These are phyloP conservation scores for Isochrysis galbana DNA, from an alignment of 78 protist species.

Conservation along the genomic window DNA sequence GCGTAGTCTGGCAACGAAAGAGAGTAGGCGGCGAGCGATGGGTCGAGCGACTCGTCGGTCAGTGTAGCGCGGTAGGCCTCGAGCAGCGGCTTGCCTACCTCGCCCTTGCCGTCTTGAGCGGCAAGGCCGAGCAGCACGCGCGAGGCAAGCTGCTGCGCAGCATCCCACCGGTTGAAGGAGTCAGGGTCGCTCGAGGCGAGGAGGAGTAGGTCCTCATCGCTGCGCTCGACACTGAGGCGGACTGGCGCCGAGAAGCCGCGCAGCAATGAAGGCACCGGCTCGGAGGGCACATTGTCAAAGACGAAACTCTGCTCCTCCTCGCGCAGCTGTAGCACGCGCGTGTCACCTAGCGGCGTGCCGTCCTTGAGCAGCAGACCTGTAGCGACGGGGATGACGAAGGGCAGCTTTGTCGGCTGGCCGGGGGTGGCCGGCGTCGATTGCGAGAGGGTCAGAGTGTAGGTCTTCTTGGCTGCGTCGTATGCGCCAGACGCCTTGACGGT, in stretches of 20 bases:
- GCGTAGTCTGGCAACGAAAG: constrained; percentile 7
- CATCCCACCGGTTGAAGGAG: constrained; percentile 36
- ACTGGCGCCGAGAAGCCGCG: constrained; percentile 48
- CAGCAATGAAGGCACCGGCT: neutral
- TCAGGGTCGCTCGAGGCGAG: constrained; percentile 23
- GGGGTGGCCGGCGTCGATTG: constrained; percentile 21
- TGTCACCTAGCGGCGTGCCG: neutral
- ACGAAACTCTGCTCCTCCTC: neutral
- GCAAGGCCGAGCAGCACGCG: neutral
- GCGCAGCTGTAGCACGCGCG: neutral
- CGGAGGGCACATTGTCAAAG: neutral
- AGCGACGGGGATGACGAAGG: constrained; percentile 29
- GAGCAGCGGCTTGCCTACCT: neutral
- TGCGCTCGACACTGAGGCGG: neutral
- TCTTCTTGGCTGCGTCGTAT: neutral
- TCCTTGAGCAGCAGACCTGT: neutral
- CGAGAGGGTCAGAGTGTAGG: constrained; percentile 20
- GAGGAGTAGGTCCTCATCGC: neutral
- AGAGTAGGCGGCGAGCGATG: neutral
- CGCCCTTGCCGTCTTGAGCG: neutral
- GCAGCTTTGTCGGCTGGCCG: constrained; percentile 6
- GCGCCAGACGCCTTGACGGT: neutral
- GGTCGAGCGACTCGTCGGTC: neutral
- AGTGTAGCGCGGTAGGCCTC: constrained; percentile 12
- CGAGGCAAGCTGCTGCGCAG: neutral